Conservation (phyloP, 2,329 filamentous ascomycete species). For the Aureobasidium sp. region DNA sequence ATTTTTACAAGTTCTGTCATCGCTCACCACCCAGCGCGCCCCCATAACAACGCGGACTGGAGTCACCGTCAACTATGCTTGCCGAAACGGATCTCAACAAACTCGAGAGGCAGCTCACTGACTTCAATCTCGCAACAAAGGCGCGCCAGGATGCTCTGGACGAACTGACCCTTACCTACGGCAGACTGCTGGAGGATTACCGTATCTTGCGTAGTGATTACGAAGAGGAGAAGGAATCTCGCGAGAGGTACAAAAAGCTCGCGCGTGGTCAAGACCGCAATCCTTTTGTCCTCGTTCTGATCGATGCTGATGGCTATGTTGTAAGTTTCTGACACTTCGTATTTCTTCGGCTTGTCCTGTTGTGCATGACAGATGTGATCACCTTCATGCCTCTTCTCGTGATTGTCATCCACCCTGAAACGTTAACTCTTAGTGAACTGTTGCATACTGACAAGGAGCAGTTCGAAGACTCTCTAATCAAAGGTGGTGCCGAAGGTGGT, state of each 20-base stretch:
- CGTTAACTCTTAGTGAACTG: neutral
- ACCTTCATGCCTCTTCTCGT: constrained; percentile 17
- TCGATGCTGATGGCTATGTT: constrained; percentile 53
- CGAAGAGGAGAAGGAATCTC: constrained; percentile 45
- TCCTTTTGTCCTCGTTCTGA: constrained; percentile 51
- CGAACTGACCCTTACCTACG: constrained; percentile 33
- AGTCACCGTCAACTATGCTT: constrained; percentile 7
- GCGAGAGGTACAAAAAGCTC: constrained; percentile 48
- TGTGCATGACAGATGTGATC: neutral
- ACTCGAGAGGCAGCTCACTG: constrained; percentile 17
- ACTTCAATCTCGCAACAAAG: constrained; percentile 17
- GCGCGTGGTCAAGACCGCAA: constrained; percentile 40
- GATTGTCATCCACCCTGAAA: neutral
- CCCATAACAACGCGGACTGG: neutral
- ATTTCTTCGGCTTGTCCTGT: neutral
- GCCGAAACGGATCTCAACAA: constrained; percentile 14
- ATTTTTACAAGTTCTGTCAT: neutral
- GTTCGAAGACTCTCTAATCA: constrained; percentile 26
- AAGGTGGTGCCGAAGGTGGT: constrained; percentile 40
- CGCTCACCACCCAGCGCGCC: neutral
- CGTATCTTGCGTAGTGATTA: constrained; percentile 48
- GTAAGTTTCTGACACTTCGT: neutral
- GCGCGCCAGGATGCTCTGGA: constrained; percentile 19
- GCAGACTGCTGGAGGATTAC: constrained; percentile 44
- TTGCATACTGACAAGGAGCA: neutral